Base-by-base conservation (phyloP, 2,329 filamentous ascomycete species). In the Diaporthe sp. region DNA sequence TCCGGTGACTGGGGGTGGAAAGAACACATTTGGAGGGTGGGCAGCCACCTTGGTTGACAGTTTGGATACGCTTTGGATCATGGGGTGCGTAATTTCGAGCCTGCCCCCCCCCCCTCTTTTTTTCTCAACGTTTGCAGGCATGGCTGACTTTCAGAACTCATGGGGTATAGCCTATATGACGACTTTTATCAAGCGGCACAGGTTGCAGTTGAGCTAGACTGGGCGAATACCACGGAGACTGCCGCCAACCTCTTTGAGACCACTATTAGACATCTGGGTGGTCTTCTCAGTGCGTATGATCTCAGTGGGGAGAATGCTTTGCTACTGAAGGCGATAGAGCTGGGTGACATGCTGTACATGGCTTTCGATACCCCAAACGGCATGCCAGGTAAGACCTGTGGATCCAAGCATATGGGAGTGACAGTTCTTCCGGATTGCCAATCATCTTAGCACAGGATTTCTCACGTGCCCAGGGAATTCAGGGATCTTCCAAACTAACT, bases 61-160 rank as follows among this genome's bases (percentile, higher is more conserved):
- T 0, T 84, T 93, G 69, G 91, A 92, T 76, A 91, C 90, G 0
- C 86, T 93, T 3, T 89, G 87, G 85, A 92, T 93, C 61, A 91
- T 92, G 90, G 90, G 83, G 9, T 59, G n/a, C 57, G 57, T n/a
- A 2, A 25, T 25, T 25, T 25, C 25, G 25, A 25, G 25, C 25
- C 25, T 25, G 25, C 25, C 25, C 25, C 25, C 25, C 25, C 25
- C 25, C 25, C 25, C 25, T n/a, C 2, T 58, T 1, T 37, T 8
- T 0, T 37, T 15, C 1, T 39, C 37, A 39, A 39, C 2, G 2
- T 39, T 4, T 59, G 3, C 6, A 37, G 8, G 13, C 12, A n/a
- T 15, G 2, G 2, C 57, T 39, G 3, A 59, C 31, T 15, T 10
- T 13, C 0, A 15, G 9, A n/a, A 13, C 2, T 0, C 4, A 37